Percentiles rank a stretch among this genome's conserved stretches.
These are phyloP conservation scores for Canariomyces notabilis DNA, from an alignment of 2,329 filamentous ascomycete species.

Conservation along the genomic window DNA sequence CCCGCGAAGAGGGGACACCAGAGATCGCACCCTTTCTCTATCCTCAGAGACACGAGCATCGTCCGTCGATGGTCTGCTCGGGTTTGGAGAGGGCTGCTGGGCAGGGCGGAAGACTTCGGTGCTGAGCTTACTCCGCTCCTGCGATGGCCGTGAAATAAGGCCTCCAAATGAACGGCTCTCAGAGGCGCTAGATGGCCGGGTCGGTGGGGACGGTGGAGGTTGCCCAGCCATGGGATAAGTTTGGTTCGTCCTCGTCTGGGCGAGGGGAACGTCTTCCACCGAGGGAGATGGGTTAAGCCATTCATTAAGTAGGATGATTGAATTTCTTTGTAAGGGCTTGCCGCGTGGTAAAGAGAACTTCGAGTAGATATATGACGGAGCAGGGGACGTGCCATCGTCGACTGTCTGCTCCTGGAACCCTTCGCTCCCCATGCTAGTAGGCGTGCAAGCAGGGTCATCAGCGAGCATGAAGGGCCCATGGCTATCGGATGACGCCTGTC, in stretches of 20 bases:
- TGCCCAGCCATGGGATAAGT: constrained; percentile 38
- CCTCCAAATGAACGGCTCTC: constrained; percentile 37
- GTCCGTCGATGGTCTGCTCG: constrained; percentile 43
- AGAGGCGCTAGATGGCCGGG: constrained; percentile 54
- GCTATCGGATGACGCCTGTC: constrained; percentile 63
- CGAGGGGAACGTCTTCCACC: constrained; percentile 52
- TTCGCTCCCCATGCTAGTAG: constrained; percentile 68
- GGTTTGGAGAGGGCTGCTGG: constrained; percentile 41
- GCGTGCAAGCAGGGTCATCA: constrained; percentile 63
- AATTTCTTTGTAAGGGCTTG: constrained; percentile 67
- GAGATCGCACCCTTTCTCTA: constrained; percentile 41
- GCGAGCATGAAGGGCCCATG: constrained; percentile 58
- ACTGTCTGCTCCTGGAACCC: constrained; percentile 52
- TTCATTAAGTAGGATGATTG: constrained; percentile 52
- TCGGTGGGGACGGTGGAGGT: constrained; percentile 58
- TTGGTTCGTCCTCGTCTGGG: constrained; percentile 39
- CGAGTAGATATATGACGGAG: constrained; percentile 78
- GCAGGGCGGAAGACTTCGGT: constrained; percentile 40
- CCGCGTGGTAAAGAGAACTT: constrained; percentile 81
- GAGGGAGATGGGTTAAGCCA: constrained; percentile 50
- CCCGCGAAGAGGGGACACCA: constrained; percentile 37
- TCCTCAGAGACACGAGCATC: constrained; percentile 45
- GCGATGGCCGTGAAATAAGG: constrained; percentile 40
- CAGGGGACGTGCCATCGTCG: constrained; percentile 45
- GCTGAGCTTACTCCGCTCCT: constrained; percentile 47